Conservation (phyloP, 169 alveolate genomes). For the Plasmodium sp. region DNA sequence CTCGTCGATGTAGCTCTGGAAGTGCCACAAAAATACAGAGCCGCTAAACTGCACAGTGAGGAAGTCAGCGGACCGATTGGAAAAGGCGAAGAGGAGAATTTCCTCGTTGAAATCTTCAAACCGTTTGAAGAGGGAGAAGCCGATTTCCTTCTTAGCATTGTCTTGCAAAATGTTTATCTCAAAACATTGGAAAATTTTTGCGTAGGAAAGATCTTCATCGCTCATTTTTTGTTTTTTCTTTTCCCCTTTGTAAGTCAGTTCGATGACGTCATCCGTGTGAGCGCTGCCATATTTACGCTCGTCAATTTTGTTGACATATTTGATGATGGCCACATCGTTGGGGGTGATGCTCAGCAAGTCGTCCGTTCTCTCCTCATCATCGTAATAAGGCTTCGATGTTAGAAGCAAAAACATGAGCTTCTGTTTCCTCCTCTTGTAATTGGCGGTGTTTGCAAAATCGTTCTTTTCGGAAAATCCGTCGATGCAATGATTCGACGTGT, state of each 20-base stretch:
- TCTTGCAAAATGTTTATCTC: constrained; percentile 61
- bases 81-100: constrained; percentile 12
- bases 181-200: constrained; percentile 21
- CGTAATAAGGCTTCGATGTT: constrained; percentile 31
- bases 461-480: neutral
- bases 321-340: constrained; percentile 14
- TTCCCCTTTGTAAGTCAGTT: constrained; percentile 47
- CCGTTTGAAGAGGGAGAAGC: constrained; percentile 47
- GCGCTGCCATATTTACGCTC: neutral
- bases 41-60: constrained; percentile 61
- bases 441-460: neutral
- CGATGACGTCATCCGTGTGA: constrained; percentile 57
- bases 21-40: constrained; percentile 52
- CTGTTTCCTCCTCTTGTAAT: constrained; percentile 11
- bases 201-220: constrained; percentile 36
- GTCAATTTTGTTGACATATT: constrained; percentile 23
- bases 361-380: constrained; percentile 8
- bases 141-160: constrained; percentile 27
- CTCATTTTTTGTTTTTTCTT: constrained; percentile 36
- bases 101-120: constrained; percentile 63
- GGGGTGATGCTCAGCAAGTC: constrained; percentile 15
- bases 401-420: constrained; percentile 20
- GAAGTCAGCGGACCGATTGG: constrained; percentile 44
- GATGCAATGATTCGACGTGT: constrained; percentile 4
- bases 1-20: constrained; percentile 11